A percentile compares a stretch with the other conserved stretches of the same genome.
These are phyloP conservation scores for Cytospora schulzeri DNA, from an alignment of 2,329 filamentous ascomycete species.

Conservation along the genomic window DNA sequence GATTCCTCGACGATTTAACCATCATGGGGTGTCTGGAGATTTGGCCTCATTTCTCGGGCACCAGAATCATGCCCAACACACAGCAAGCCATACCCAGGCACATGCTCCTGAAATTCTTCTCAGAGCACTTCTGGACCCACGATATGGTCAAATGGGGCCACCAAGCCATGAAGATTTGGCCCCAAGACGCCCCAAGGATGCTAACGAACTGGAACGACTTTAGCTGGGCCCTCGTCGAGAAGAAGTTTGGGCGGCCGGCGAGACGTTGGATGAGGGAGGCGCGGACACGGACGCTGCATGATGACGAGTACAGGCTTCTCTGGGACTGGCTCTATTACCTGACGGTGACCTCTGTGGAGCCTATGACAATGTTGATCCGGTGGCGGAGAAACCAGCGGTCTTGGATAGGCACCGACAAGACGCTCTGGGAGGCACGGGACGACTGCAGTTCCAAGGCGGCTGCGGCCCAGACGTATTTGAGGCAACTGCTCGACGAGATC, in stretches of 20 bases:
- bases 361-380: background rate
- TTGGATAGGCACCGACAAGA: slow-evolving; percentile 5
- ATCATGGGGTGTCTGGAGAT: background rate
- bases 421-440: slow-evolving; percentile 1
- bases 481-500: background rate
- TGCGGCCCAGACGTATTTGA: background rate
- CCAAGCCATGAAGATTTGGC: slow-evolving; percentile 12
- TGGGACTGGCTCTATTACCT: slow-evolving; percentile 19
- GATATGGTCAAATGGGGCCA: slow-evolving; percentile 10
- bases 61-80: background rate
- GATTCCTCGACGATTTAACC: slow-evolving; percentile 5
- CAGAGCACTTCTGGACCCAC: slow-evolving; percentile 17
- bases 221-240: background rate
- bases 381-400: background rate
- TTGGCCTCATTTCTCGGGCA: background rate
- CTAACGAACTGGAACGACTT: background rate
- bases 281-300: background rate
- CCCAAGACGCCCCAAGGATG: background rate
- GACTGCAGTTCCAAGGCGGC: background rate
- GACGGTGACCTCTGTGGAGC: slow-evolving; percentile 3
- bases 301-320: slow-evolving; percentile 7
- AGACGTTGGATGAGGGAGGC: slow-evolving; percentile 5
- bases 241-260: slow-evolving; percentile 4
- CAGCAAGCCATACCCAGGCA: background rate
- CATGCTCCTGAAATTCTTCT: slow-evolving; percentile 11